phyloP scores from a whole-genome alignment of 805 yeast genomes.

The Soucietia sequanensis region DNA sequence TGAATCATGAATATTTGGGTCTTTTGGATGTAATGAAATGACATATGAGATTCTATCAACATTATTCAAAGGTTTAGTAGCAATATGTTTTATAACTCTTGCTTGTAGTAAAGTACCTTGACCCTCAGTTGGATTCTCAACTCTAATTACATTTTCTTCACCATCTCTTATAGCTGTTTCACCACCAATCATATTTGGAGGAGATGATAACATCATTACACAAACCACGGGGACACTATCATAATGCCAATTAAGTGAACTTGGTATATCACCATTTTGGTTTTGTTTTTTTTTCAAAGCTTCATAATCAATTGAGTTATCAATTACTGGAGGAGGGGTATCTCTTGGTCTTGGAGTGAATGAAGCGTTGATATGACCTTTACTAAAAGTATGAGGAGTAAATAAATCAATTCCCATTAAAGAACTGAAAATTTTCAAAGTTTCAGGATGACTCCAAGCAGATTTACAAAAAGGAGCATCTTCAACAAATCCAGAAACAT shows the following conservation, averaged over 20 bases:
- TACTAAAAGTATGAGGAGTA: constrained; percentile 19
- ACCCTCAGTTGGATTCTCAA: constrained; percentile 46
- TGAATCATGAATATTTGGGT: constrained; percentile 3
- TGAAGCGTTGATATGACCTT: constrained; percentile 25
- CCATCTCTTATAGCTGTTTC: constrained; percentile 13
- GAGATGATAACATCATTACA: constrained; percentile 9
- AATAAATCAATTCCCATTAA: constrained; percentile 27
- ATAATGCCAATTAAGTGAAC: constrained; percentile 7
- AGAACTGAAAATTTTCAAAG: constrained; percentile 20
- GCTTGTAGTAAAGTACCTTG: constrained; percentile 52
- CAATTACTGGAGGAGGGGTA: constrained; percentile 1
- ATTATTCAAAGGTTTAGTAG: constrained; percentile 41
- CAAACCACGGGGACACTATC: constrained; percentile 8
- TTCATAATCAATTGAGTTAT: not conserved
- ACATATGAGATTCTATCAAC: constrained; percentile 6
- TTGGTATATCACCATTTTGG: not conserved
- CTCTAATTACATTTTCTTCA: constrained; percentile 7
- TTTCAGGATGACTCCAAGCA: constrained; percentile 29
- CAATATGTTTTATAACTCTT: constrained; percentile 45
- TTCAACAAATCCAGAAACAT: constrained; percentile 21
- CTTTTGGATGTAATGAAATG: constrained; percentile 4
- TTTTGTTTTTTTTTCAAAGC: not conserved
- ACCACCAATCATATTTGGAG: constrained; percentile 8
- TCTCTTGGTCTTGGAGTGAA: constrained; percentile 13
- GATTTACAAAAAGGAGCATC: constrained; percentile 22